A percentile compares a stretch with the other conserved stretches of the same genome.
These are phyloP conservation scores for Apiotrichum sp. DNA, from an alignment of 1,284 basidiomycete species.

Conservation along the genomic window DNA sequence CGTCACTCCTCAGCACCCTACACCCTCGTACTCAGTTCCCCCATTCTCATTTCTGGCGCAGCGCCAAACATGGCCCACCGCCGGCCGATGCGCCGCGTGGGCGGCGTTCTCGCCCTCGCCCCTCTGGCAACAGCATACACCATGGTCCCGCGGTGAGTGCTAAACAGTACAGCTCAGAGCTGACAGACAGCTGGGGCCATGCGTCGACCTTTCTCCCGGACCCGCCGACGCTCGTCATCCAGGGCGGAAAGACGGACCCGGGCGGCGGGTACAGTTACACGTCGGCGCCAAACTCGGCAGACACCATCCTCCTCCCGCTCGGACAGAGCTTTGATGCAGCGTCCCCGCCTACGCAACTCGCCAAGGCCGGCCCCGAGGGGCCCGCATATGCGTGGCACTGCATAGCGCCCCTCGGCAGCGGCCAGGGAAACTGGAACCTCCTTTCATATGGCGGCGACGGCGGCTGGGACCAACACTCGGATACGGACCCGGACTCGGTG, in stretches of 20 bases:
- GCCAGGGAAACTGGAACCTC: constrained; percentile 22
- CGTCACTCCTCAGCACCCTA: no score
- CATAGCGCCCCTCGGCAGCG: constrained; percentile 57
- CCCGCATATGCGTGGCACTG: constrained; percentile 74
- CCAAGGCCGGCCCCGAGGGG: constrained; percentile 42
- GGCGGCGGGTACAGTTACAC: constrained; percentile 64
- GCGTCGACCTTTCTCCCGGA: constrained; percentile 57
- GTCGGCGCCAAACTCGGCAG: constrained; percentile 64
- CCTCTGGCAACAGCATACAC: neutral
- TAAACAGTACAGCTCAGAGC: neutral
- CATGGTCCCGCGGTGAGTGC: constrained; percentile 2
- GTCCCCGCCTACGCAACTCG: constrained; percentile 54
- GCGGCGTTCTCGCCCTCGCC: neutral
- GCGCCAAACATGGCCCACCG: neutral
- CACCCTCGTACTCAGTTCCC: no score
- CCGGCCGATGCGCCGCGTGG: neutral
- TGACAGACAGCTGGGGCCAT: constrained; percentile 66
- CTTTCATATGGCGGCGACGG: constrained; percentile 71
- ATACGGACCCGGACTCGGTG: constrained; percentile 59
- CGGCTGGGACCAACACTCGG: constrained; percentile 51
- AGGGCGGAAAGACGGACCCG: constrained; percentile 70
- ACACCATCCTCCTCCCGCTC: constrained; percentile 64
- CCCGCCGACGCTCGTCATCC: constrained; percentile 58
- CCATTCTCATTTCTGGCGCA: no score
- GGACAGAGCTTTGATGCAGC: constrained; percentile 56